phyloP scores from a whole-genome alignment of 2,329 filamentous ascomycete genomes.

The Sclerotinia minor region DNA sequence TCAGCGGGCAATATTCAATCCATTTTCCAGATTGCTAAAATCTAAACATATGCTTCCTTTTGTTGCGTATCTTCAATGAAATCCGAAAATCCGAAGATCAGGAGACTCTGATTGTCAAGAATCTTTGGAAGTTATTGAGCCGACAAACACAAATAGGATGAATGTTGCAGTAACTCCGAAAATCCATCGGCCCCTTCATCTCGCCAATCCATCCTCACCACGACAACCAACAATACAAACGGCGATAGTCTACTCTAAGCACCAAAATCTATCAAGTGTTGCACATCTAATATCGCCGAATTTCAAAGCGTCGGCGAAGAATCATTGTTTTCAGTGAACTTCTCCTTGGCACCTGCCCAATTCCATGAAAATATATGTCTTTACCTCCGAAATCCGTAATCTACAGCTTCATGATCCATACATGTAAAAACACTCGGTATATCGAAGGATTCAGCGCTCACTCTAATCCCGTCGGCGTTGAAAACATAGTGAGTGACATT shows the following conservation, averaged over 20 bases:
- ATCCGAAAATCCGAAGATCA: not conserved
- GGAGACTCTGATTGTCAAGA: not conserved
- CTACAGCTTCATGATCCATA: too few species aligned
- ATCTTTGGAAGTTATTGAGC: not conserved
- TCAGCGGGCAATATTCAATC: not conserved
- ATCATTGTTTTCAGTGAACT: not conserved
- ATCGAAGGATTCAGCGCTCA: not conserved
- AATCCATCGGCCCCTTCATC: constrained; percentile 1
- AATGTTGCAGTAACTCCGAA: not conserved
- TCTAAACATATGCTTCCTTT: not conserved
- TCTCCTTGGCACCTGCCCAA: too few species aligned
- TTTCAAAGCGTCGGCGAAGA: not conserved
- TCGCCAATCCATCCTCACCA: constrained; percentile 6
- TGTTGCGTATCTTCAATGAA: not conserved
- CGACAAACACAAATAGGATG: not conserved
- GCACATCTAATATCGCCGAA: constrained; percentile 6
- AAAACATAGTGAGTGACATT: not conserved
- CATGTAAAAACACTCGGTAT: not conserved
- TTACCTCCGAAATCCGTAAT: constrained; percentile 2
- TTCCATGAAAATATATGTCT: too few species aligned
- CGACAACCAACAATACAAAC: not conserved
- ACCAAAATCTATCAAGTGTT: constrained; percentile 12
- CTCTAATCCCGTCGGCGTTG: not conserved
- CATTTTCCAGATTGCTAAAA: not conserved
- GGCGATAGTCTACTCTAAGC: not conserved